Evolutionary conservation across 2,329 filamentous ascomycete species (phyloP).

Genomic region (Teratosphaeria destructans): DNA sequence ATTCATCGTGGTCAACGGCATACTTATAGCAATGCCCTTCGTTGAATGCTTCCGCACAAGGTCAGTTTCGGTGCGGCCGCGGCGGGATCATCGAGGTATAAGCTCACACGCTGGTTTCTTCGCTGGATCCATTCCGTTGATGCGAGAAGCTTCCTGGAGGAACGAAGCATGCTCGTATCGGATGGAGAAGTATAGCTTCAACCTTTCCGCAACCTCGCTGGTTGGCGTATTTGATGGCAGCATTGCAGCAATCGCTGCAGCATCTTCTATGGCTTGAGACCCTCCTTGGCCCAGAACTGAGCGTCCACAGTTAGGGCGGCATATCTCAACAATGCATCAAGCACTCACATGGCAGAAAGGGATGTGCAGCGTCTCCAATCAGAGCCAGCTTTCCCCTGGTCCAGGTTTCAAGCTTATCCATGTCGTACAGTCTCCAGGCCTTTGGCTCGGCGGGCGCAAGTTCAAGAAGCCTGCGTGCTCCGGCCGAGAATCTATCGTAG

Average conservation of each 20-base stretch:
- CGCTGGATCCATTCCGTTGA: background rate
- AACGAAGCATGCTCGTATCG: conserved; percentile 47
- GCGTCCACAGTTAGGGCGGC: conserved; percentile 31
- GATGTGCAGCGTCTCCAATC: conserved; percentile 58
- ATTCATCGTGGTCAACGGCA: conserved; percentile 40
- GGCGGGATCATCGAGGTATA: background rate
- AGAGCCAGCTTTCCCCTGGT: conserved; percentile 44
- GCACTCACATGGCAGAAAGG: conserved; percentile 42
- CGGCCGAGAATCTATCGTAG: background rate
- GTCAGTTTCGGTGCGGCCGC: background rate
- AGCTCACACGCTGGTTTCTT: background rate
- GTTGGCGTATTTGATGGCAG: conserved; percentile 37
- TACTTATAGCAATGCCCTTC: conserved; percentile 12
- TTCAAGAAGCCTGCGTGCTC: background rate
- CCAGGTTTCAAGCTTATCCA: conserved; percentile 49
- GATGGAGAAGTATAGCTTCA: conserved; percentile 48
- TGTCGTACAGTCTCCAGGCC: conserved; percentile 52
- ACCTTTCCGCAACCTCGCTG: conserved; percentile 42
- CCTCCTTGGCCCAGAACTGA: conserved; percentile 44
- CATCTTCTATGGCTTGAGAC: conserved; percentile 57
- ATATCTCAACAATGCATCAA: background rate
- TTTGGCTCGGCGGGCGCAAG: conserved; percentile 10
- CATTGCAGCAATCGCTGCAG: conserved; percentile 47
- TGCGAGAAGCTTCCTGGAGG: conserved; percentile 35
- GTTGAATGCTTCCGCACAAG: conserved; percentile 14